phyloP scores from a whole-genome alignment of 2,329 filamentous ascomycete genomes.

The Blastomyces percursus region DNA sequence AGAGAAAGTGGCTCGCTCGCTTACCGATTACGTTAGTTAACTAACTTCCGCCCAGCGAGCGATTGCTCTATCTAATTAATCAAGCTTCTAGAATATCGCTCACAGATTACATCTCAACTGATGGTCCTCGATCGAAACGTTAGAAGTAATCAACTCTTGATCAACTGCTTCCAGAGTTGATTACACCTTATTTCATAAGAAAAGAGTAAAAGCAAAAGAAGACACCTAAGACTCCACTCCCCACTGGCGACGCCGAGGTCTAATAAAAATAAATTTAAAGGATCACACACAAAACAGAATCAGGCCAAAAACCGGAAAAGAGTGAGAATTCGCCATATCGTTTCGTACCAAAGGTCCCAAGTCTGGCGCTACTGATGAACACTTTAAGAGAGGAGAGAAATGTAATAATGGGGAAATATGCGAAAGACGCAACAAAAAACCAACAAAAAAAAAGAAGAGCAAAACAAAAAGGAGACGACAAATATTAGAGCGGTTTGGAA shows the following conservation, averaged over 20 bases:
- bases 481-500: background rate
- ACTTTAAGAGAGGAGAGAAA: constrained; percentile 29
- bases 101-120: too few species aligned
- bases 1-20: too few species aligned
- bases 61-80: too few species aligned
- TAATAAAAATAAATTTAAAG: background rate
- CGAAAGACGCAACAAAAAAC: constrained; percentile 13
- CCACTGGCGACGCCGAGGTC: background rate
- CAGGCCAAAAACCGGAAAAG: background rate
- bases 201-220: background rate
- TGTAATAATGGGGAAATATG: constrained; percentile 11
- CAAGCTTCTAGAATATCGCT: too few species aligned
- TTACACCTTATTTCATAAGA: background rate
- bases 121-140: too few species aligned
- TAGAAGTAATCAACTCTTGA: too few species aligned
- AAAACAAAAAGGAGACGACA: constrained; percentile 16
- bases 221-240: background rate
- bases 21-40: too few species aligned
- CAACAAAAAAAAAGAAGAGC: constrained; percentile 12
- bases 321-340: background rate
- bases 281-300: background rate
- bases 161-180: background rate
- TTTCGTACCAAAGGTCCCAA: background rate
- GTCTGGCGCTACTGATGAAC: constrained; percentile 16
- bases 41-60: too few species aligned